Conservation (phyloP, 331 rosid species). For the Phaseolus coccineus region DNA sequence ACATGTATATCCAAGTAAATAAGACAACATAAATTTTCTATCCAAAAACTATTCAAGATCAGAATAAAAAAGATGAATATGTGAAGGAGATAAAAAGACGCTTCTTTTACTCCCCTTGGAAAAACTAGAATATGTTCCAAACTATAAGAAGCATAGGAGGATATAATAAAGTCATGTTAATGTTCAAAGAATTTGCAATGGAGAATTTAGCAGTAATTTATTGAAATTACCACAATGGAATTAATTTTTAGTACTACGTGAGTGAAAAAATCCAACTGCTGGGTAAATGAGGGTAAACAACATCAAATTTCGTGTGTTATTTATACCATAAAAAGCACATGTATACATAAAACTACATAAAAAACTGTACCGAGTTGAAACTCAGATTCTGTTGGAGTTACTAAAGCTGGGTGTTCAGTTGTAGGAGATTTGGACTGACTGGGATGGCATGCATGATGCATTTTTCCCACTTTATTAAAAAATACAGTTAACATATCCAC, state of each 20-base stretch:
- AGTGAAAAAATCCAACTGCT: constrained; percentile 8
- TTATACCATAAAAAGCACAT: constrained; percentile 13
- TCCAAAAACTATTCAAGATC: not conserved
- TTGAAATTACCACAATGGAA: not conserved
- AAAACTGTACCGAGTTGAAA: constrained; percentile 5
- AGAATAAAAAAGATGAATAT: not conserved
- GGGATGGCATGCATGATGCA: constrained; percentile 5
- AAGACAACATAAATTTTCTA: constrained; percentile 5
- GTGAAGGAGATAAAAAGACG: not conserved
- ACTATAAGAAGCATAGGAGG: constrained; percentile 7
- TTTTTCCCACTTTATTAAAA: constrained; percentile 30
- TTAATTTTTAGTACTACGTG: constrained; percentile 11
- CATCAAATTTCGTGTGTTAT: not conserved
- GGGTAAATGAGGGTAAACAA: constrained; percentile 2
- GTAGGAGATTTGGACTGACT: constrained; percentile 20
- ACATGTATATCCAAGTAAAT: not conserved
- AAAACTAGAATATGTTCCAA: constrained; percentile 34
- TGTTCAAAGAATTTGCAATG: not conserved
- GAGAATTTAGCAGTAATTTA: constrained; percentile 26
- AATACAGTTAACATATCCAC: constrained; percentile 4
- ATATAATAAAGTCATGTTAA: constrained; percentile 21
- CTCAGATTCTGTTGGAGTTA: not conserved
- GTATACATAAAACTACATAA: not conserved
- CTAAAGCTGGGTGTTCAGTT: not conserved
- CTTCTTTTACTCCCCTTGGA: constrained; percentile 31